These are phyloP conservation scores for Hippophae rhamnoides DNA, from an alignment of 306 rosid genomes.

Conservation along the genomic window DNA sequence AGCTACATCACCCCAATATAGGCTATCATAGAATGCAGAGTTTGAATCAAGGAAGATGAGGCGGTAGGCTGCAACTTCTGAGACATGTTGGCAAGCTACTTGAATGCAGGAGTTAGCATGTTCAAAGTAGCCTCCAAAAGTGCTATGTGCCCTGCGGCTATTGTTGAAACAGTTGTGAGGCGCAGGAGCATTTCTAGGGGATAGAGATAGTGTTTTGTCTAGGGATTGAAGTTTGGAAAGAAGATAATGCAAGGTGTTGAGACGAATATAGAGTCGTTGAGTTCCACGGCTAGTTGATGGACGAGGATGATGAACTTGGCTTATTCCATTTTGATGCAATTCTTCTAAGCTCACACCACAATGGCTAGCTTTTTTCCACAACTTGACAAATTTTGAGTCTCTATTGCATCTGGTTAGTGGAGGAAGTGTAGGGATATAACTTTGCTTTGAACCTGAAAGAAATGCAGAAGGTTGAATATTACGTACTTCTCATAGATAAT, in stretches of 20 bases:
- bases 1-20: slow-evolving; percentile 52
- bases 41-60: slow-evolving; percentile 76
- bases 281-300: slow-evolving; percentile 92
- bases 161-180: slow-evolving; percentile 20
- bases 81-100: slow-evolving; percentile 56
- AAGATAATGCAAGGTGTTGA: slow-evolving; percentile 71
- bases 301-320: slow-evolving; percentile 42
- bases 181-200: slow-evolving; percentile 34
- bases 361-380: slow-evolving; percentile 68
- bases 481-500: no score
- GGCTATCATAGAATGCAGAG: slow-evolving; percentile 61
- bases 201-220: slow-evolving; percentile 43
- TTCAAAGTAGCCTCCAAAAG: slow-evolving; percentile 49
- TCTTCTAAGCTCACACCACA: slow-evolving; percentile 38
- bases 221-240: slow-evolving; percentile 47
- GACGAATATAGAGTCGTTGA: slow-evolving; percentile 82
- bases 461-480: not conserved
- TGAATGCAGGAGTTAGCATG: slow-evolving; percentile 28
- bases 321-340: slow-evolving; percentile 21
- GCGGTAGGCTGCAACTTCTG: slow-evolving; percentile 88
- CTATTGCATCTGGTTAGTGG: slow-evolving; percentile 78
- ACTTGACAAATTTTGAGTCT: slow-evolving; percentile 52
- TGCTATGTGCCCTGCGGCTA: slow-evolving; percentile 21
- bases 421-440: slow-evolving; percentile 73
- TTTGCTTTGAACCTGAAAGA: slow-evolving; percentile 70